Evolutionary conservation across 805 yeast genomes (phyloP), one percentile per base, ranked within the genome.

Genomic region (Cyberlindnera saturnus): DNA sequence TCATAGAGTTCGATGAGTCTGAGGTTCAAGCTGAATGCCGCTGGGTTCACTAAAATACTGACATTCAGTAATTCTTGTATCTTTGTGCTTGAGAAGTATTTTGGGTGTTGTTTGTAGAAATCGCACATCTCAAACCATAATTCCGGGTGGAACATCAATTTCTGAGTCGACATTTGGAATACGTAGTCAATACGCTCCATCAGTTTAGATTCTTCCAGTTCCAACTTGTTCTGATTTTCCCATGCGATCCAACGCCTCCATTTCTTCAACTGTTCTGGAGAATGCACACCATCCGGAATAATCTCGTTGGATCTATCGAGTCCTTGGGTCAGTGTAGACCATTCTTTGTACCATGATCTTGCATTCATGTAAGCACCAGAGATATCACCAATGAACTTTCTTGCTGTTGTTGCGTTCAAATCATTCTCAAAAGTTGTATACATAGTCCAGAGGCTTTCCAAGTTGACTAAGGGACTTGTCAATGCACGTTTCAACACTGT

Each of bases 351-450:
- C 65, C 85, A 71, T 0, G 93, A 75, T 48, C 96, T 73, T 2
- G 96, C 90, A 50, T 75, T 79, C 96, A 91, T 86, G 59, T 89
- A 93, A 13, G 79, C 83, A 4, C 86, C 80, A 11, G 95, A 84
- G 47, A 79, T 73, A 53, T 90, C 97, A 36, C 86, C 81, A 41
- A 90, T 81, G 57, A 83, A 80, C 61, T 86, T 87, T 55, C 95
- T 79, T 4, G 96, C 93, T 3, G 90, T 84, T 16, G 82, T 67
- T 31, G 83, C 70, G 56, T 84, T 85, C 16, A 80, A 65, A 32
- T 80, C 82, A 53, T 81, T 86, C 63, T 91, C 98, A 80, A 93
- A 93, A 46, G 73, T 70, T 18, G 86, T 82, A 62, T 89, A 91
- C 40, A 70, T 79, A 45, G 76, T 69, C 99, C 99, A 91, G 43